phyloP scores from a whole-genome alignment of 129 eudicot genomes.

The Pittosporum tobira region DNA sequence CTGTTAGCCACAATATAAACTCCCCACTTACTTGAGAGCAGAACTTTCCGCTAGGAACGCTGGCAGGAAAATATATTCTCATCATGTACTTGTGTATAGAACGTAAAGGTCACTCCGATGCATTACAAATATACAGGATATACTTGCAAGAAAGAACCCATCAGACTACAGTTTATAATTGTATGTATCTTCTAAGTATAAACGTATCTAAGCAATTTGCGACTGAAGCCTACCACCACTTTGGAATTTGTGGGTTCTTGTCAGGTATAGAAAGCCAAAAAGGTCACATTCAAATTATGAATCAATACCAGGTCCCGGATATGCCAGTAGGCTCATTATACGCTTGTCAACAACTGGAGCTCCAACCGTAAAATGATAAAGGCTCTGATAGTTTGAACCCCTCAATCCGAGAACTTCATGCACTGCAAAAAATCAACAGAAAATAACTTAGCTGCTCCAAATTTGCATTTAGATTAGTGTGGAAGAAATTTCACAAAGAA shows the following conservation, averaged over 20 bases:
- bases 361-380: slow-evolving; percentile 86
- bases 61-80: too few relatives aligned
- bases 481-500: too few relatives aligned
- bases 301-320: slow-evolving; percentile 66
- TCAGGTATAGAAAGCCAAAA: background rate
- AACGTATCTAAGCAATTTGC: background rate
- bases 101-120: background rate
- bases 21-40: too few relatives aligned
- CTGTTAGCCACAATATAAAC: too few relatives aligned
- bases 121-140: background rate
- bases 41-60: too few relatives aligned
- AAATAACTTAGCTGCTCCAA: background rate
- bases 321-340: slow-evolving; percentile 93
- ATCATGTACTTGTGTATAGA: too few relatives aligned
- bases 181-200: too few relatives aligned
- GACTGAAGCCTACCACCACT: background rate
- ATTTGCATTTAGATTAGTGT: background rate
- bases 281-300: slow-evolving; percentile 18
- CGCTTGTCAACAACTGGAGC: slow-evolving; percentile 78
- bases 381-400: slow-evolving; percentile 75
- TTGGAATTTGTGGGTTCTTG: background rate
- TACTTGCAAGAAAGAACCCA: background rate
- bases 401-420: slow-evolving; percentile 78
- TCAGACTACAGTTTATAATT: background rate
- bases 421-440: slow-evolving; percentile 35